phyloP scores from a whole-genome alignment of 345 rosid species.

The Clarkia xantiana region DNA sequence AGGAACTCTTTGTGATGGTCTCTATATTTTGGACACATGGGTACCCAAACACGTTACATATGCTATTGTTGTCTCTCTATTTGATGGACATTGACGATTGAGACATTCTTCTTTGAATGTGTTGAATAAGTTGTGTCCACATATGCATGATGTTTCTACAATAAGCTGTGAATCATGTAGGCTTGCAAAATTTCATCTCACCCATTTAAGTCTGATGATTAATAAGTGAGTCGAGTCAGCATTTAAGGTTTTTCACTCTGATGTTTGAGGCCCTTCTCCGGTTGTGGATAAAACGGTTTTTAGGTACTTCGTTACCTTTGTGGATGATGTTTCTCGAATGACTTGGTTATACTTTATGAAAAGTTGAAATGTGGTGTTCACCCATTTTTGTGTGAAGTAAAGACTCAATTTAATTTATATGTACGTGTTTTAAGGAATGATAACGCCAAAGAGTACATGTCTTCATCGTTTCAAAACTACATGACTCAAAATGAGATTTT shows the following conservation, averaged over 20 bases:
- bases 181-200: constrained; percentile 1
- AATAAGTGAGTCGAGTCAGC: constrained; percentile 2
- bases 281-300: constrained; percentile 2
- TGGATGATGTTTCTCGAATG: constrained; percentile 4
- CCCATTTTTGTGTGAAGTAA: constrained; percentile 1
- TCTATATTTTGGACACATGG: constrained; percentile 1
- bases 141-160: neutral
- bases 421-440: neutral
- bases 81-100: constrained; percentile 5
- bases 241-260: constrained; percentile 7
- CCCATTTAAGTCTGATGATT: neutral
- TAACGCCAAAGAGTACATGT: constrained; percentile 4
- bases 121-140: constrained; percentile 5
- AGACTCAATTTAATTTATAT: constrained; percentile 2
- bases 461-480: neutral
- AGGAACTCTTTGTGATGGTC: constrained; percentile 5
- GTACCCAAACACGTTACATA: neutral
- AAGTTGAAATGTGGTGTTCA: neutral
- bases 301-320: constrained; percentile 6
- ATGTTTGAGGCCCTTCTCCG: constrained; percentile 3
- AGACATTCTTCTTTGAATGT: neutral
- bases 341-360: constrained; percentile 8
- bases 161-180: constrained; percentile 7
- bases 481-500: constrained; percentile 2
- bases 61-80: neutral